Percentiles rank a stretch among this genome's conserved stretches.
These are phyloP conservation scores for Vicia faba DNA, from an alignment of 306 rosid species.

Conservation along the genomic window DNA sequence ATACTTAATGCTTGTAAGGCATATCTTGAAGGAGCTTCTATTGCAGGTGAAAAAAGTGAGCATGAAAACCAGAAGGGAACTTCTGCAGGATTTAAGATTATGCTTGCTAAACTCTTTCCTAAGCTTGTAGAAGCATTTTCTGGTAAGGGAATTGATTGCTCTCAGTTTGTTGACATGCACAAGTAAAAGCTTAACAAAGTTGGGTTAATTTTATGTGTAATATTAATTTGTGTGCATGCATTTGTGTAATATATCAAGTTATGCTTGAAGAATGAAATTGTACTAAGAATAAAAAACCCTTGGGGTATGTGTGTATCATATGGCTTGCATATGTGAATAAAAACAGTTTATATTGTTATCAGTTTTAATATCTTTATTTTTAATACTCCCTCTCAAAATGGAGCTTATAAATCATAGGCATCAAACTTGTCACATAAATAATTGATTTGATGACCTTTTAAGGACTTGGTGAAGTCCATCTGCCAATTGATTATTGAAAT, in stretches of 20 bases:
- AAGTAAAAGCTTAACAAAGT: slow-evolving; percentile 36
- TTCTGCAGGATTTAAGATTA: slow-evolving; percentile 84
- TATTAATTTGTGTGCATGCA: slow-evolving; percentile 28
- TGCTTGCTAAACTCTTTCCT: slow-evolving; percentile 86
- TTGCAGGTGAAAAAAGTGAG: slow-evolving; percentile 45
- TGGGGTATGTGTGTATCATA: slow-evolving; percentile 30
- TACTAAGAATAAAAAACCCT: background rate
- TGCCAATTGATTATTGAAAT: no score
- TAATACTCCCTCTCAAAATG: no score
- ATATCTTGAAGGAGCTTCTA: slow-evolving; percentile 75
- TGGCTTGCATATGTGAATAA: slow-evolving; percentile 39
- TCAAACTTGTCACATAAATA: no score
- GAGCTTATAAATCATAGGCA: no score
- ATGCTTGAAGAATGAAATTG: slow-evolving; percentile 5
- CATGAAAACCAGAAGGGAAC: slow-evolving; percentile 55
- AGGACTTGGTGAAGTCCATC: no score
- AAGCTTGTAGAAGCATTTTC: slow-evolving; percentile 79
- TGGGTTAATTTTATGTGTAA: slow-evolving; percentile 35
- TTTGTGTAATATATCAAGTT: slow-evolving; percentile 40
- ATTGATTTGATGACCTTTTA: no score
- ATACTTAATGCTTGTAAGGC: slow-evolving; percentile 76
- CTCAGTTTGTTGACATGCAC: slow-evolving; percentile 49
- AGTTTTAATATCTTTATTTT: background rate
- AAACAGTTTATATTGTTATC: background rate
- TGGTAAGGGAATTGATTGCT: slow-evolving; percentile 72